Base-by-base conservation (phyloP, 768 basidiomycete genomes). In the Suillus subluteus region DNA sequence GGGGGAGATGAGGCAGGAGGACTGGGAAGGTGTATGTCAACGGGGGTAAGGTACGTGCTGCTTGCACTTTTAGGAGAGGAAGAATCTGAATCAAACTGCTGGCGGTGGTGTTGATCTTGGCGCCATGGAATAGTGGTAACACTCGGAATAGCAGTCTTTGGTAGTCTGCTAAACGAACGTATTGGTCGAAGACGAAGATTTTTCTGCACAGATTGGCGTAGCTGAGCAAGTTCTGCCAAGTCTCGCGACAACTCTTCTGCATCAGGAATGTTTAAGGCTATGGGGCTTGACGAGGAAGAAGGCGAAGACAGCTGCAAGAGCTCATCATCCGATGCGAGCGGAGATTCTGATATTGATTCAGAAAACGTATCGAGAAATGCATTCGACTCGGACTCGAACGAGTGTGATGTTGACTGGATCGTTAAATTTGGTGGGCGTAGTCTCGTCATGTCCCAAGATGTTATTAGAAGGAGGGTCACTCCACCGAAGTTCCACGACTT, bases 121-220 rank as follows among this genome's bases (percentile, higher is more conserved):
- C 21, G 40, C 58, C 58, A 32, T 43, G 59, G 18, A 7, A 13
- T 41, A 18, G 58, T 26, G 11, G 58, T 26, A 15, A 21, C 18
- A 32, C 30, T 61, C 21, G 63, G 62, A 48, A 77, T 66, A 56
- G 78, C 67, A 48, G 83, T 75, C 72, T 86, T 87, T 46, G 86
- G 82, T 54, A 88, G 78, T n/a, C 81, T 74, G 55, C 82, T 79
- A 44, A 82, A 80, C 30, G 89, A 89, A 61, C 87, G 86, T 65
- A 95, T 90, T 37, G 94, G 93, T 26, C 93, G 85, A 43, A 95
- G 82, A 66, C 87, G 88, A 44, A 95, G 84, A 71, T 95, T 95
- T 77, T 87, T 84, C 78, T 89, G 87, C 3, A 95, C 90, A 70
- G 81, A 91, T 69, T 85, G 83, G 41, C 93, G 86, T 9, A 95